These are phyloP conservation scores for Talaromyces sp. DNA, from an alignment of 2,329 filamentous ascomycete genomes.

Conservation along the genomic window DNA sequence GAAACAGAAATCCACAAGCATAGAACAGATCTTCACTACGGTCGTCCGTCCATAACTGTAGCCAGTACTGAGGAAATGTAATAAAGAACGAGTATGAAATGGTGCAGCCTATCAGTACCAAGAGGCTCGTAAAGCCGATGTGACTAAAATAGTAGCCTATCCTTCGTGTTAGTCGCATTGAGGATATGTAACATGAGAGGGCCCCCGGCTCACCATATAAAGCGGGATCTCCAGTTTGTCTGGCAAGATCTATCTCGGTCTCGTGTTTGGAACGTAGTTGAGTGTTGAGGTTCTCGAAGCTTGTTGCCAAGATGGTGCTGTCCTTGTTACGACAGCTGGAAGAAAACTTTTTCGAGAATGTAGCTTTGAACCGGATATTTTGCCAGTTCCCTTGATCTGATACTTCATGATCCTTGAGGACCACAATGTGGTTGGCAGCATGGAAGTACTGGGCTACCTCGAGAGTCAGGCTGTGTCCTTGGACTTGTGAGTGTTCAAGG, in stretches of 20 bases:
- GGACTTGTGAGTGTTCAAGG: not conserved
- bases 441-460: not conserved
- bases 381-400: conserved; percentile 10
- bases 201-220: conserved; percentile 4
- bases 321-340: not conserved
- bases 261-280: conserved; percentile 10
- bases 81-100: conserved; percentile 11
- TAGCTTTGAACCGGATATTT: not conserved
- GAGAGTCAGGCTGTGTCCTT: not conserved
- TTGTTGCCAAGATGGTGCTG: not conserved
- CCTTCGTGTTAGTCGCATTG: not conserved
- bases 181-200: not conserved
- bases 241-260: conserved; percentile 9
- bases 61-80: conserved; percentile 12
- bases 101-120: not conserved
- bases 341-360: not conserved
- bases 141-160: conserved; percentile 12
- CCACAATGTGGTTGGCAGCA: conserved; percentile 5
- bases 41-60: conserved; percentile 11
- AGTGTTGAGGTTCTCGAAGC: not conserved
- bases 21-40: not conserved
- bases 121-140: not conserved
- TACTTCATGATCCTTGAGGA: not conserved
- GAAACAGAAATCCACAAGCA: conserved; percentile 1
- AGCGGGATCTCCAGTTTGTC: conserved; percentile 11